These are phyloP conservation scores for Spatholobus suberectus DNA, from an alignment of 306 rosid species.

Conservation along the genomic window DNA sequence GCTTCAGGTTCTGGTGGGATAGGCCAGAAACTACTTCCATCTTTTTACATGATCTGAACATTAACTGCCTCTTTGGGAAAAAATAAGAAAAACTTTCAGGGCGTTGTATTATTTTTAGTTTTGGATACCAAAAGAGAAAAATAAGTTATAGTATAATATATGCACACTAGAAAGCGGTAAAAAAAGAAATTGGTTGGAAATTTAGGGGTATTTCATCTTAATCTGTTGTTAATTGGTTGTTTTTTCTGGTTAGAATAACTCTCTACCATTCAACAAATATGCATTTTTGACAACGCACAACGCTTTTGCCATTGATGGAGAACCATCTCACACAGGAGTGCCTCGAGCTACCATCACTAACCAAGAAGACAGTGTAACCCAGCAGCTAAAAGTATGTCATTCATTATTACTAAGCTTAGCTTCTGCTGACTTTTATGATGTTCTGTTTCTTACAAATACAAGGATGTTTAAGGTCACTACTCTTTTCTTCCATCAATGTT, in stretches of 20 bases:
- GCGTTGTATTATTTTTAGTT: neutral
- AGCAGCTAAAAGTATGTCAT: constrained; percentile 64
- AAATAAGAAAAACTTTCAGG: too few species aligned
- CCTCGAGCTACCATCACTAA: constrained; percentile 66
- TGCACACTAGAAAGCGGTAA: neutral
- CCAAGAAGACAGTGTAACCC: constrained; percentile 76
- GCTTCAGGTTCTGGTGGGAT: constrained; percentile 43
- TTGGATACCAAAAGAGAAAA: neutral
- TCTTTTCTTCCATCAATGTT: constrained; percentile 7
- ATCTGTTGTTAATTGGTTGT: neutral
- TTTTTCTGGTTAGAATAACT: constrained; percentile 53
- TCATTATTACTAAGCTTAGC: neutral
- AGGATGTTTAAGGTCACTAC: neutral
- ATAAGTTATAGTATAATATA: neutral
- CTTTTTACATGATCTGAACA: neutral
- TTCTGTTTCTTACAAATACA: neutral
- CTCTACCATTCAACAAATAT: constrained; percentile 85
- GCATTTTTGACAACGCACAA: constrained; percentile 86
- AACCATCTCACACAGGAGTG: constrained; percentile 60
- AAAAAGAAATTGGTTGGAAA: too few species aligned
- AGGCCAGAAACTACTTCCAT: constrained; percentile 43
- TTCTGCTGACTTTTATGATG: neutral
- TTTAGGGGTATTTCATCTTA: neutral
- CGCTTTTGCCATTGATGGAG: constrained; percentile 69
- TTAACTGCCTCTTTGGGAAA: neutral